Conservation (phyloP, 2,329 filamentous ascomycete genomes). For the Orbilia ellipsospora region DNA sequence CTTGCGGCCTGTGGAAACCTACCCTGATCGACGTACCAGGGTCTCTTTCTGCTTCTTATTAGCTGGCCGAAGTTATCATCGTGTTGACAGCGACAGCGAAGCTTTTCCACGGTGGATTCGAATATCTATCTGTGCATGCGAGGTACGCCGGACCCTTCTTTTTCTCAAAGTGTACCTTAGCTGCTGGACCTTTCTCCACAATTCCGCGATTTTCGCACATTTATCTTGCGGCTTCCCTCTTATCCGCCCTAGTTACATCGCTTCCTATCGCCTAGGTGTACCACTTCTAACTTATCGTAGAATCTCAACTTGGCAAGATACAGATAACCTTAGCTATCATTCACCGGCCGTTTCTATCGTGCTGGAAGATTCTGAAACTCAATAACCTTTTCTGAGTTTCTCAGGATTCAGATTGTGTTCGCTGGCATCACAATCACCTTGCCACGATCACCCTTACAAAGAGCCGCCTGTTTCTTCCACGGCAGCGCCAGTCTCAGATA, state of each 20-base stretch:
- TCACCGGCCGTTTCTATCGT: constrained; percentile 29
- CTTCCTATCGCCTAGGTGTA: constrained; percentile 19
- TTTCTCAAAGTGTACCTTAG: neutral
- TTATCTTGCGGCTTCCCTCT: constrained; percentile 13
- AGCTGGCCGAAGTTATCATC: constrained; percentile 41
- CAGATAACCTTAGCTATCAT: constrained; percentile 36
- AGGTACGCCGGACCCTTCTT: constrained; percentile 29
- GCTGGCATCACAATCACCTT: constrained; percentile 27
- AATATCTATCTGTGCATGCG: neutral
- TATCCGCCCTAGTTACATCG: constrained; percentile 13
- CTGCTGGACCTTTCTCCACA: constrained; percentile 13
- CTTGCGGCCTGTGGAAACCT: constrained; percentile 13
- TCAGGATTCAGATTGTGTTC: constrained; percentile 39
- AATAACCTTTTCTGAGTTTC: constrained; percentile 26
- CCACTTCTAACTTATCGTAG: constrained; percentile 38
- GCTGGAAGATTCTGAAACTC: constrained; percentile 31
- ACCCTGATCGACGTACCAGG: constrained; percentile 49
- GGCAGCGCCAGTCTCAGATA: constrained; percentile 34
- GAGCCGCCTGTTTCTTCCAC: constrained; percentile 34
- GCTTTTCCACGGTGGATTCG: constrained; percentile 36
- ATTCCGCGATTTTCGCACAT: constrained; percentile 25
- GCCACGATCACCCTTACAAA: constrained; percentile 16
- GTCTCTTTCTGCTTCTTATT: constrained; percentile 27
- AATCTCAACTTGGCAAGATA: constrained; percentile 28
- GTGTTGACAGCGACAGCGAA: constrained; percentile 38